phyloP scores from a whole-genome alignment of 192 early-diverging fungal genomes.

The Cetraspora pellucida region DNA sequence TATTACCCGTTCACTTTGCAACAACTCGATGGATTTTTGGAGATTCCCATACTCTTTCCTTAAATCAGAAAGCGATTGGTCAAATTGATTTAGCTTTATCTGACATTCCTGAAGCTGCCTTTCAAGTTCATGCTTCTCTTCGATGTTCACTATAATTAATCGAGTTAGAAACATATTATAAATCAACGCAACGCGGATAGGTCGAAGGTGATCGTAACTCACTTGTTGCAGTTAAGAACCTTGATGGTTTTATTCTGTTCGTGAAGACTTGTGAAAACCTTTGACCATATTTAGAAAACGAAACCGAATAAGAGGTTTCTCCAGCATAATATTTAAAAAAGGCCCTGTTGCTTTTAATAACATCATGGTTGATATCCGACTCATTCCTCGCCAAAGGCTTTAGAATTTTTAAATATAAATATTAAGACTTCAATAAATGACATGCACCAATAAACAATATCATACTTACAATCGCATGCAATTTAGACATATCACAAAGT shows the following conservation, averaged over 20 bases:
- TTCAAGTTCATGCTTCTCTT: slow-evolving; percentile 44
- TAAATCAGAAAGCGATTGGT: slow-evolving; percentile 40
- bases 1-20: slow-evolving; percentile 42
- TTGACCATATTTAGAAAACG: slow-evolving; percentile 39
- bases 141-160: slow-evolving; percentile 45
- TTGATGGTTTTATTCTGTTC: slow-evolving; percentile 29
- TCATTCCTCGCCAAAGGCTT: slow-evolving; percentile 39
- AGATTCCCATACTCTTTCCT: slow-evolving; percentile 43
- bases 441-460: not conserved
- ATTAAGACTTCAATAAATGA: not conserved
- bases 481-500: slow-evolving; percentile 59
- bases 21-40: slow-evolving; percentile 35
- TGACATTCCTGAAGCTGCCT: slow-evolving; percentile 34
- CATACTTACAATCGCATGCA: slow-evolving; percentile 60
- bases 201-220: not conserved
- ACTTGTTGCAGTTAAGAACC: slow-evolving; percentile 36
- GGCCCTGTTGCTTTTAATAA: slow-evolving; percentile 12
- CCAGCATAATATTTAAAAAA: slow-evolving; percentile 38
- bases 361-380: slow-evolving; percentile 3
- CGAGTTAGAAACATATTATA: not conserved
- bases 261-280: slow-evolving; percentile 32
- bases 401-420: not conserved
- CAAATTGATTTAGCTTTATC: slow-evolving; percentile 35
- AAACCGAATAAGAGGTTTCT: slow-evolving; percentile 34
- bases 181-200: not conserved